Conservation (phyloP, 2,329 filamentous ascomycete genomes). For the Sphaceloma murrayae region DNA sequence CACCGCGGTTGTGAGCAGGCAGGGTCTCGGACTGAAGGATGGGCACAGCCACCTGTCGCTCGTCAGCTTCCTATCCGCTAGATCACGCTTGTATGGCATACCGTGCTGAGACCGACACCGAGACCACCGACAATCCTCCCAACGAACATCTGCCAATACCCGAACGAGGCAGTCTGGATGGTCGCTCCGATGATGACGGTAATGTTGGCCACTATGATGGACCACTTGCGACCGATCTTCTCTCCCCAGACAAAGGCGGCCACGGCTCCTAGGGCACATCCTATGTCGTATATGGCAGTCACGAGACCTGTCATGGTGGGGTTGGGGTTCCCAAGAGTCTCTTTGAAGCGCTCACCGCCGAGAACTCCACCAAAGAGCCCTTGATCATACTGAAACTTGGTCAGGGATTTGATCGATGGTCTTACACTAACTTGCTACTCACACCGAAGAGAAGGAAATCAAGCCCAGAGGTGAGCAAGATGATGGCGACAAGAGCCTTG, state of each 20-base stretch:
- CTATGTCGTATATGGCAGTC: constrained; percentile 25
- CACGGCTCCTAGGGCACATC: constrained; percentile 24
- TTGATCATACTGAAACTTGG: constrained; percentile 22
- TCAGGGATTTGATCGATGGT: background rate
- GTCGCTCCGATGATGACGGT: constrained; percentile 22
- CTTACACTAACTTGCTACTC: too few species aligned
- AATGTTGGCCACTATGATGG: constrained; percentile 24
- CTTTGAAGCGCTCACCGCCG: constrained; percentile 24
- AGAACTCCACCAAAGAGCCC: constrained; percentile 27
- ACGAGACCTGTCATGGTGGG: constrained; percentile 25
- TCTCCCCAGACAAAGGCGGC: constrained; percentile 24
- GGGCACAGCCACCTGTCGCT: constrained; percentile 22
- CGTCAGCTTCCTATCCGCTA: too few species aligned
- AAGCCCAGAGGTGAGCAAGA: constrained; percentile 24
- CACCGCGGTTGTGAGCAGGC: constrained; percentile 25
- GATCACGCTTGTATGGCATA: background rate
- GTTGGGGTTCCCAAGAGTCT: constrained; percentile 24
- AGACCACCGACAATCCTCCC: constrained; percentile 23
- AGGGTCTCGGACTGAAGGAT: constrained; percentile 27
- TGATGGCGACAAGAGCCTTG: constrained; percentile 23
- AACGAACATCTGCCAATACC: constrained; percentile 24
- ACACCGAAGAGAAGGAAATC: constrained; percentile 24
- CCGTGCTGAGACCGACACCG: constrained; percentile 25
- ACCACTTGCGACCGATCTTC: constrained; percentile 22
- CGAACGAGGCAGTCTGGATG: constrained; percentile 21